These are phyloP conservation scores for Coriaria nepalensis DNA, from an alignment of 306 rosid species.

Conservation along the genomic window DNA sequence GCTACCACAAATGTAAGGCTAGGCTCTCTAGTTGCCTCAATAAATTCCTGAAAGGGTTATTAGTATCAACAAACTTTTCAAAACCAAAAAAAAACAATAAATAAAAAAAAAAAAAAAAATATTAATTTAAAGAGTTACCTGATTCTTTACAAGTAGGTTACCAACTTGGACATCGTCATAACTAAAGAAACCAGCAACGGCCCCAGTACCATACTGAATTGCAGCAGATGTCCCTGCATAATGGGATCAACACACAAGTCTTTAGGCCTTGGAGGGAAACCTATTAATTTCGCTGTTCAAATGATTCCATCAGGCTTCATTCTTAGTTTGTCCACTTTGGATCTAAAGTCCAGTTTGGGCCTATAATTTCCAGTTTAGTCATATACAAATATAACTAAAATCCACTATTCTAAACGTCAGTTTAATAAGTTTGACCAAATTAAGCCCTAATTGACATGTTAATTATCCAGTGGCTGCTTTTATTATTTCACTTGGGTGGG, in stretches of 20 bases:
- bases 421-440: too few relatives aligned
- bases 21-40: slow-evolving; percentile 74
- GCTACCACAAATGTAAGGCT: slow-evolving; percentile 52
- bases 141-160: slow-evolving; percentile 42
- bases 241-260: background rate
- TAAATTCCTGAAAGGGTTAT: slow-evolving; percentile 58
- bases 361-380: too few relatives aligned
- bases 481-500: too few relatives aligned
- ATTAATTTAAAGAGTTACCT: slow-evolving; percentile 39
- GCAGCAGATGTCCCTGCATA: slow-evolving; percentile 80
- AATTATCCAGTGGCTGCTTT: too few relatives aligned
- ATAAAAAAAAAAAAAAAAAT: background rate
- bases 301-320: too few relatives aligned
- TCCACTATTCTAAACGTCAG: too few relatives aligned
- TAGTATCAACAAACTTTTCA: background rate
- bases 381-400: too few relatives aligned
- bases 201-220: slow-evolving; percentile 74
- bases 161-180: slow-evolving; percentile 61
- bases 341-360: too few relatives aligned
- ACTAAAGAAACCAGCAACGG: slow-evolving; percentile 87
- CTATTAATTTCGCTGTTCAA: too few relatives aligned
- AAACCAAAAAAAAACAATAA: background rate
- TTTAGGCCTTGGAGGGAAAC: too few relatives aligned
- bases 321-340: too few relatives aligned
- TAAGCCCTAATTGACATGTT: too few relatives aligned